Conservation (phyloP, 345 rosid species). For the Microthlaspi erraticum region DNA sequence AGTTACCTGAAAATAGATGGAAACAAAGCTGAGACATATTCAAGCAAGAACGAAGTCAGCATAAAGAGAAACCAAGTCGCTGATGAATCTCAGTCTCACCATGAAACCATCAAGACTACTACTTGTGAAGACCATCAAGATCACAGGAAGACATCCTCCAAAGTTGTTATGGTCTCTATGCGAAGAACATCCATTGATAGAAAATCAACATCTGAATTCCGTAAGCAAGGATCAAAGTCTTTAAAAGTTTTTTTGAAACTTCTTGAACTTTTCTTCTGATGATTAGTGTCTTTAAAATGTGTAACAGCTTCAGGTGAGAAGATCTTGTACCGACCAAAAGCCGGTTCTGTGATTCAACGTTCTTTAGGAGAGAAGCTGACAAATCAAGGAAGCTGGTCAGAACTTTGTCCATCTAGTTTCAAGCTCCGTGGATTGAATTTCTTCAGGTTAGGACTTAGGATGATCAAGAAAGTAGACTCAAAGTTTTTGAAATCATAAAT, state of each 20-base stretch:
- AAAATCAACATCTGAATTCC: conserved; percentile 46
- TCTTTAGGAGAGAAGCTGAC: conserved; percentile 45
- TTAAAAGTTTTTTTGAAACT: not conserved
- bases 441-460: conserved; percentile 55
- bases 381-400: conserved; percentile 67
- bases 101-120: conserved; percentile 45
- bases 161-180: conserved; percentile 66
- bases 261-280: conserved; percentile 23
- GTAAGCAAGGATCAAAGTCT: conserved; percentile 45
- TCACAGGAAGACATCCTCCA: conserved; percentile 61
- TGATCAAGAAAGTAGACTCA: conserved; percentile 25
- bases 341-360: conserved; percentile 54
- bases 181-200: conserved; percentile 65
- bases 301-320: conserved; percentile 58
- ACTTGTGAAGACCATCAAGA: conserved; percentile 50
- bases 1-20: conserved; percentile 65
- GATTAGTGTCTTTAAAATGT: conserved; percentile 15
- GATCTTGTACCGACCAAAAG: conserved; percentile 60
- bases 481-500: not conserved
- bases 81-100: conserved; percentile 52
- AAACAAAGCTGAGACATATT: conserved; percentile 46
- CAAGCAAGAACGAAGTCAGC: conserved; percentile 48
- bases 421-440: conserved; percentile 69
- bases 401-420: conserved; percentile 66
- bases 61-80: conserved; percentile 48